Percentiles rank a stretch among this genome's conserved stretches.
Evolutionary conservation across 495 filamentous ascomycete genomes (phyloP).

Genomic region (Ramalina intermedia): DNA sequence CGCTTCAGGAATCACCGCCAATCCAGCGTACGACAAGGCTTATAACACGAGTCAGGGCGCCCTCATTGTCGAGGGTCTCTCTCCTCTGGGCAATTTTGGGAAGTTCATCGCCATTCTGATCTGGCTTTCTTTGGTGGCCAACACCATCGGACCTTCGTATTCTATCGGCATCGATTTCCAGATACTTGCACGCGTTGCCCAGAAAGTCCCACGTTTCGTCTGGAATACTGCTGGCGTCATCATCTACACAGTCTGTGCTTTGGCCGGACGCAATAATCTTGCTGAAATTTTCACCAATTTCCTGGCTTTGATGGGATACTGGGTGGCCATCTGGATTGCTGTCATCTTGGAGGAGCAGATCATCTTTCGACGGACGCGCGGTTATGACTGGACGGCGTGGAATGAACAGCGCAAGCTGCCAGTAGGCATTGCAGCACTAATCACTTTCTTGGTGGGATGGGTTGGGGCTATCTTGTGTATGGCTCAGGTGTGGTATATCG

Average conservation of each 20-base stretch:
- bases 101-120: conserved; percentile 61
- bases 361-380: conserved; percentile 37
- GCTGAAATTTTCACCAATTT: conserved; percentile 58
- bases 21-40: conserved; percentile 40
- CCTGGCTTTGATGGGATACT: conserved; percentile 61
- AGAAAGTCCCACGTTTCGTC: conserved; percentile 43
- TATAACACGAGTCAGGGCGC: conserved; percentile 39
- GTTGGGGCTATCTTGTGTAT: conserved; percentile 54
- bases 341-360: conserved; percentile 51
- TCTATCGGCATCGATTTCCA: conserved; percentile 56
- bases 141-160: conserved; percentile 56
- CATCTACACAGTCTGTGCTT: conserved; percentile 47
- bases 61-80: conserved; percentile 52
- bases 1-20: conserved; percentile 41
- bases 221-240: conserved; percentile 48
- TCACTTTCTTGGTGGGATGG: conserved; percentile 56
- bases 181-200: conserved; percentile 41
- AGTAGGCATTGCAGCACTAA: conserved; percentile 44
- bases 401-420: conserved; percentile 43
- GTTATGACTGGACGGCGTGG: conserved; percentile 50
- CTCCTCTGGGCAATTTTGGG: conserved; percentile 49
- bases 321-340: conserved; percentile 50
- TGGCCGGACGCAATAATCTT: conserved; percentile 46
- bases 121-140: conserved; percentile 56
- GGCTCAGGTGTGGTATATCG: conserved; percentile 58